Base-by-base conservation (phyloP, 495 filamentous ascomycete genomes). In the Cenococcum geophilum region DNA sequence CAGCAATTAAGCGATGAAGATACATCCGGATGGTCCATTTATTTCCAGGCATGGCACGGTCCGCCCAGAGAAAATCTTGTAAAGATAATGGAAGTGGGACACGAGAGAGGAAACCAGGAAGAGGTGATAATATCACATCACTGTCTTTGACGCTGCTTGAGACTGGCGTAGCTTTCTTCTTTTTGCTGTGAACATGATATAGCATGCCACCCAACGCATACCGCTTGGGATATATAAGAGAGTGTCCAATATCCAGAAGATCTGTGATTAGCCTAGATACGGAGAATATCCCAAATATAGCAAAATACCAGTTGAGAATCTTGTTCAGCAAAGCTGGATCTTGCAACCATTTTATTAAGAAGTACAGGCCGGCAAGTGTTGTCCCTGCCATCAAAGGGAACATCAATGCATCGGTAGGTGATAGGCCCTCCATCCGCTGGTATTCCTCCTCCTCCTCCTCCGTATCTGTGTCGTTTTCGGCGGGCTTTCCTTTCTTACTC, bases 281-380 rank as follows among this genome's bases (percentile, higher is more conserved):
- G 52, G 88, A 87, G 57, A 88, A 86, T 14, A 95, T 71, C 0
- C 89, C 89, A 73, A 93, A 83, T 47, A 80, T 70, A 1, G 89
- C 89, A 72, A 96, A 90, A 75, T 98, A 97, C 67, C 80, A 86
- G 37, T 86, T 86, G 12, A 98, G 75, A 20, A 95, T 82, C 75
- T 87, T 88, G 75, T 92, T 97, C 66, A 98, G 67, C 10, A 93
- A 74, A 10, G 82, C 77, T 0, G 92, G 85, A 67, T 95, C 88
- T 64, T 93, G 80, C 25, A 95, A 79, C 80, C 86, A 95, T 68
- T 95, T 89, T 71, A 97, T 90, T 55, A 96, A 78, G 68, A 92
- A 83, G 74, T 97, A 97, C 12, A 98, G 78, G 0, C 83, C 86
- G 32, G 85, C 78, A 10, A 98, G 82, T 0, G 86, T 82, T 1